These are phyloP conservation scores for Ormosia semicastrata DNA, from an alignment of 306 rosid genomes.

Conservation along the genomic window DNA sequence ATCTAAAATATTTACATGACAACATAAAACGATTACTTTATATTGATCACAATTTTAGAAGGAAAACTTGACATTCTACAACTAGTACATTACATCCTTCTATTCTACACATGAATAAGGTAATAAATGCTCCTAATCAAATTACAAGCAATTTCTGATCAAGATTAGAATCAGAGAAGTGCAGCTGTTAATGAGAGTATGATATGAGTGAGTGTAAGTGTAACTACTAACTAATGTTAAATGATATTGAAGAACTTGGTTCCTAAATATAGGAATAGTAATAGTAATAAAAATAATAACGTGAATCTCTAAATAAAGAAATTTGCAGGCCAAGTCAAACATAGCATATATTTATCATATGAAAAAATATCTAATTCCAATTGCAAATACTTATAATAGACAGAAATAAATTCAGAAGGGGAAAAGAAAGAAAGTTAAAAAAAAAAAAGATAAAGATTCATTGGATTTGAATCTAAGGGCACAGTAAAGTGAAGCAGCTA, in stretches of 20 bases:
- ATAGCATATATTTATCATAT: too few relatives aligned
- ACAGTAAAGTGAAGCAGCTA: background rate
- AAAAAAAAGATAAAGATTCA: background rate
- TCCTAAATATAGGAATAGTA: background rate
- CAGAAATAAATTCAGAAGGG: too few relatives aligned
- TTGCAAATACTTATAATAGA: background rate
- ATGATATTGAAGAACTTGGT: background rate
- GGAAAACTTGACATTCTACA: background rate
- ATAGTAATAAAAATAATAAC: background rate
- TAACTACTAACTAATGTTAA: background rate
- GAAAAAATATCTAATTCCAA: background rate
- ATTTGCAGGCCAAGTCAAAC: background rate
- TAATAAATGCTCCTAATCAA: background rate
- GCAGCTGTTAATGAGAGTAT: too few relatives aligned
- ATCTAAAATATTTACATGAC: too few relatives aligned
- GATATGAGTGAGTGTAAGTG: too few relatives aligned
- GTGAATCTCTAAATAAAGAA: background rate
- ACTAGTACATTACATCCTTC: background rate
- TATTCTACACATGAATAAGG: background rate
- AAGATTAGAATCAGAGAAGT: background rate
- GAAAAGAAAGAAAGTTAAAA: too few relatives aligned
- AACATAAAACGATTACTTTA: background rate
- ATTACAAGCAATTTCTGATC: background rate
- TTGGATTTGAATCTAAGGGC: background rate
- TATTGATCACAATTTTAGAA: background rate